Evolutionary conservation across 2,329 filamentous ascomycete species (phyloP).

Genomic region (Aspergillus sp.): DNA sequence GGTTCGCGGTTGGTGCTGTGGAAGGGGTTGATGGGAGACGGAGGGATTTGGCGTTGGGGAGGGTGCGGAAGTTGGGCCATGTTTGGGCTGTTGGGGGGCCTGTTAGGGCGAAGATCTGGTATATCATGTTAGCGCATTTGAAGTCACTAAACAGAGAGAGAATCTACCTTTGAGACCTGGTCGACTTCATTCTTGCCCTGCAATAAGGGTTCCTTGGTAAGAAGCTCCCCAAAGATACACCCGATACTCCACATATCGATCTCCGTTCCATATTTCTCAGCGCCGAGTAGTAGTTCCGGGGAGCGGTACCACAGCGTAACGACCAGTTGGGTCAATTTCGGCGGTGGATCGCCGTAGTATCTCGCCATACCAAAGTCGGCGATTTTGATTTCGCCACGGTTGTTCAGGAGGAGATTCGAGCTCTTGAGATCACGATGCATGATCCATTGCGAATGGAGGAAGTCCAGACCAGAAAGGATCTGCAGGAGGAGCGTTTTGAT

Average conservation of each 20-base stretch:
- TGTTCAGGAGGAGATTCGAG: conserved; percentile 88
- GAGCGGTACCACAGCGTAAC: conserved; percentile 96
- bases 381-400: conserved; percentile 87
- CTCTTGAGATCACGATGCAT: conserved; percentile 91
- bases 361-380: conserved; percentile 98
- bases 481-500: conserved; percentile 84
- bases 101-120: conserved; percentile 73
- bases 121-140: background rate
- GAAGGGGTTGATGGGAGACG: conserved; percentile 50
- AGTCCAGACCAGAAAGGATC: conserved; percentile 68
- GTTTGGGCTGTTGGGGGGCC: conserved; percentile 72
- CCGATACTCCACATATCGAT: conserved; percentile 96
- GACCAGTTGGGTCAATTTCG: conserved; percentile 79
- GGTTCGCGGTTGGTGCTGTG: conserved; percentile 25
- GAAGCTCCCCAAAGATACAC: conserved; percentile 88
- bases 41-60: conserved; percentile 77
- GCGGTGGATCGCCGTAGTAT: conserved; percentile 69
- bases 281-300: conserved; percentile 80
- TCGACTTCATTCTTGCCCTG: conserved; percentile 91
- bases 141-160: conserved; percentile 4
- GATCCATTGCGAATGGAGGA: conserved; percentile 84
- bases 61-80: conserved; percentile 79
- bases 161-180: conserved; percentile 61
- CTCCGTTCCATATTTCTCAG: conserved; percentile 62
- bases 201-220: conserved; percentile 72